These are phyloP conservation scores for Aspergillus sp. DNA, from an alignment of 2,329 filamentous ascomycete genomes.

Conservation along the genomic window DNA sequence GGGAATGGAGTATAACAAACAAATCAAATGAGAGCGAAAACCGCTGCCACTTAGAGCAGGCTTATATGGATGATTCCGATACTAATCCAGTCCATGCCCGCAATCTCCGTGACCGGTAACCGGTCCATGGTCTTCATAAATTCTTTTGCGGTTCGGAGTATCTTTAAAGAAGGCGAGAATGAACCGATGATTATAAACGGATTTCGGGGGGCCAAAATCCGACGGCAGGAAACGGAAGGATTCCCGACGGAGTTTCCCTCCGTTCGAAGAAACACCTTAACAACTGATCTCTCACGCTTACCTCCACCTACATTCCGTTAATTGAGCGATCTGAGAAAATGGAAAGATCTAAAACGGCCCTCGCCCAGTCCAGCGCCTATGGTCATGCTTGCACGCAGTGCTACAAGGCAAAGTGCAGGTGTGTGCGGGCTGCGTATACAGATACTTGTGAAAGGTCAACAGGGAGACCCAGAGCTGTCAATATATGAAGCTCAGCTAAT, in stretches of 20 bases:
- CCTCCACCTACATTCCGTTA: background rate
- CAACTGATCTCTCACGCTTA: background rate
- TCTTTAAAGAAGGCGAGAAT: background rate
- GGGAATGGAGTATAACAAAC: background rate
- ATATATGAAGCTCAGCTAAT: constrained; percentile 5
- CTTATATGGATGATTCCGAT: too few species aligned
- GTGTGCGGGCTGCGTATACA: constrained; percentile 20
- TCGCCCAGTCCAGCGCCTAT: constrained; percentile 21
- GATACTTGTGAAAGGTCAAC: constrained; percentile 27
- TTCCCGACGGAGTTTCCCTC: background rate
- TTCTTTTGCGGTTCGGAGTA: background rate
- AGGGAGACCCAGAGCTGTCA: background rate
- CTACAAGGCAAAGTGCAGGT: constrained; percentile 33
- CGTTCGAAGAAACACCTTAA: background rate
- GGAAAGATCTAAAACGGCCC: constrained; percentile 10
- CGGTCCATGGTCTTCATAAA: too few species aligned
- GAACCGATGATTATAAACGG: background rate
- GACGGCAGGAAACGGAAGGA: background rate
- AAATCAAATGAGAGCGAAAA: background rate
- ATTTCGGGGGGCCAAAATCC: constrained; percentile 13
- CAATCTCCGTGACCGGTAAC: too few species aligned
- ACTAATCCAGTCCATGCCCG: too few species aligned
- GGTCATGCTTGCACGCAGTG: constrained; percentile 30
- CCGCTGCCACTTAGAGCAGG: too few species aligned
- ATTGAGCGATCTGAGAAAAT: constrained; percentile 6